Conservation (phyloP, 2,329 filamentous ascomycete genomes). For the Paracoccidioides lutzii region DNA sequence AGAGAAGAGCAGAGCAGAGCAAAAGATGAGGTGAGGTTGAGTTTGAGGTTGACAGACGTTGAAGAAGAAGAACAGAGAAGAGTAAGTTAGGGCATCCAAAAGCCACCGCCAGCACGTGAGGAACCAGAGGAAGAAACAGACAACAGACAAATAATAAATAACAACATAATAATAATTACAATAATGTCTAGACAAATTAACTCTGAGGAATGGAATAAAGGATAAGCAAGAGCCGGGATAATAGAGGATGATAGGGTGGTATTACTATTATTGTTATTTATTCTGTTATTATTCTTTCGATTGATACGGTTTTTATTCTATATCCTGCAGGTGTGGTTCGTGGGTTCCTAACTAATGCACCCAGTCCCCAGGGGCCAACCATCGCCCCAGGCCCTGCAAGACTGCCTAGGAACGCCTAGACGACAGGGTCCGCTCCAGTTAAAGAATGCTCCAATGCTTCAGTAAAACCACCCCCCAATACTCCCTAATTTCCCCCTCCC, state of each 20-base stretch:
- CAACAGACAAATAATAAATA: neutral
- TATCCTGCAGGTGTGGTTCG: no score
- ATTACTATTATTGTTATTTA: neutral
- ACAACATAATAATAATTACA: neutral
- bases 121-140: neutral
- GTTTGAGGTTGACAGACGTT: neutral
- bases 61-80: neutral
- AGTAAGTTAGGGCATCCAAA: neutral
- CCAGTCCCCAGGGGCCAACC: no score
- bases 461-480: neutral
- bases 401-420: no score
- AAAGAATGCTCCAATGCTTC: neutral
- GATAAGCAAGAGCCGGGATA: no score
- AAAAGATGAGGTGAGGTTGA: conserved; percentile 2
- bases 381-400: no score
- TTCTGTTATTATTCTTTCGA: no score
- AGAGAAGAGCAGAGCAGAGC: conserved; percentile 7
- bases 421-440: neutral
- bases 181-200: neutral
- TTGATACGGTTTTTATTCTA: no score
- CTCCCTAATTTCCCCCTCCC: neutral
- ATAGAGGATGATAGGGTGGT: no score
- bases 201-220: no score
- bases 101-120: neutral
- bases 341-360: no score